Base-by-base conservation (phyloP, 148 eudicot species). In the Rhododendron ferrugineum region DNA sequence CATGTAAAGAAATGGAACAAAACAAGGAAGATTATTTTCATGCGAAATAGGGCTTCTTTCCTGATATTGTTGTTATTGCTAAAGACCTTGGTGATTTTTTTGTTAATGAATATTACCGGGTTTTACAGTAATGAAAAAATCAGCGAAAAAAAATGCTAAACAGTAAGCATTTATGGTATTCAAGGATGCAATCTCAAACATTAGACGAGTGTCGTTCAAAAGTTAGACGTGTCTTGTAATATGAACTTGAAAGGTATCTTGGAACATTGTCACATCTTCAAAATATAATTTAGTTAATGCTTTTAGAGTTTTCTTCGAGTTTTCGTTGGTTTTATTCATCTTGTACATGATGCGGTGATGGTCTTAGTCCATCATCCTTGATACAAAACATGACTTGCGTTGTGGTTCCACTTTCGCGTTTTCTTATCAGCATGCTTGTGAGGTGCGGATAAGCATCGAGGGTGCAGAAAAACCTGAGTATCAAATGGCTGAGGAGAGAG, bases 401-500 rank as follows among this genome's bases (percentile, higher is more conserved):
- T 20, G 14, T 62, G 54, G 77, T 64, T 82, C n/a, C 56, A 28
- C 28, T 23, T 14, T 66, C 15, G 11, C 16, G 11, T 50, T 83
- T 83, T 16, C 56, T 18, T 68, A 42, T 70, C 60, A 83, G 85
- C 62, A 66, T 40, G 77, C 26, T 26, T 36, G 10, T 26, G 26
- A 26, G 77, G 90, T 89, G 42, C 90, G 84, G 83, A 34, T 86
- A 34, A 79, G 73, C 60, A 88, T 78, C 40, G 81, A 84, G 32
- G 90, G 86, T 68, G 92, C 70, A 82, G 92, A 78, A 54, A 89
- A 88, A 74, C 34, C 83, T 83, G 79, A 87, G 82, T 88, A 88
- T 88, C 90, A 89, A 47, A 90, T 90, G 86, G 85, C 89, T 85
- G 84, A 87, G 68, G 90, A 89, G 81, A 84, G 92, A 89, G 91